Percentiles rank a stretch among this genome's conserved stretches.
Evolutionary conservation across 2,329 filamentous ascomycete species (phyloP).

Genomic region (Calonectria fujianensis): DNA sequence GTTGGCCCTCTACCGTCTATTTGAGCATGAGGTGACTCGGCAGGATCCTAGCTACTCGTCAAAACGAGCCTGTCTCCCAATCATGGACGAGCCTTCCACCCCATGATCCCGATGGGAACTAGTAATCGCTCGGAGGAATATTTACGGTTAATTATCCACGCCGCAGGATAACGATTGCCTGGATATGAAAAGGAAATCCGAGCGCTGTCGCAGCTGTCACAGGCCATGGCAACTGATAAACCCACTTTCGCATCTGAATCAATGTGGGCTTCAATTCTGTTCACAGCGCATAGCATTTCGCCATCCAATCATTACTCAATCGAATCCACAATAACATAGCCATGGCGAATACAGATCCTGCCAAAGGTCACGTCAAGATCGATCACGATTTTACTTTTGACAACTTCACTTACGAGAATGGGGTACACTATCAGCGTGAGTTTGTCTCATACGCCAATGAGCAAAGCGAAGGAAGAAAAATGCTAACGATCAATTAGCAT

Average conservation of each 20-base stretch:
- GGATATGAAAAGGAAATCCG: constrained; percentile 2
- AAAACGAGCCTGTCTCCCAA: neutral
- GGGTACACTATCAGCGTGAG: constrained; percentile 45
- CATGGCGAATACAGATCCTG: constrained; percentile 25
- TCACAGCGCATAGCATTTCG: neutral
- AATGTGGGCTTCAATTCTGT: neutral
- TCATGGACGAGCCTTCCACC: neutral
- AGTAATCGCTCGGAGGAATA: neutral
- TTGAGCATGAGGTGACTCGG: neutral
- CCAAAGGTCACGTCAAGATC: constrained; percentile 38
- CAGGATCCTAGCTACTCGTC: neutral
- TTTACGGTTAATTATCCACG: constrained; percentile 3
- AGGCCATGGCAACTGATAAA: neutral
- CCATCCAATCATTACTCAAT: neutral
- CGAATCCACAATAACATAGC: neutral
- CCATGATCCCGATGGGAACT: too few species aligned
- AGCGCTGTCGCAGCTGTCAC: neutral
- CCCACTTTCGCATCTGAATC: constrained; percentile 7
- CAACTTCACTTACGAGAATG: constrained; percentile 42
- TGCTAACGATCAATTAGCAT: constrained; percentile 28
- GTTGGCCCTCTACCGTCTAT: neutral
- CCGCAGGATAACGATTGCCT: constrained; percentile 17
- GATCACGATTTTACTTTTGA: constrained; percentile 46
- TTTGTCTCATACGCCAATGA: neutral
- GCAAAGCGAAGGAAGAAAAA: neutral